These are phyloP conservation scores for Anacardium occidentale DNA, from an alignment of 345 rosid genomes.

Conservation along the genomic window DNA sequence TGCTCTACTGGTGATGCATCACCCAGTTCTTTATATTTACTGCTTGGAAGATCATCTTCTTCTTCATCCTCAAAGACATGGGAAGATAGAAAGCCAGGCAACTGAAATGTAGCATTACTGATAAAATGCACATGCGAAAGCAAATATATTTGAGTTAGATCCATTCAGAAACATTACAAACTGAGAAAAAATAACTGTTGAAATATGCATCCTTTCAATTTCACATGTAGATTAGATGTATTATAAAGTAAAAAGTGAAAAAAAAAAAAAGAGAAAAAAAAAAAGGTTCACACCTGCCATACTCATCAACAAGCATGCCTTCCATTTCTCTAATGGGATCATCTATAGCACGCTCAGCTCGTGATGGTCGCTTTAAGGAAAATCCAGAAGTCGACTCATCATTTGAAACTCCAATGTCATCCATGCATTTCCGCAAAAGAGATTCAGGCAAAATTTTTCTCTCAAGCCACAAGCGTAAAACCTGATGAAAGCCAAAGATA, in stretches of 20 bases:
- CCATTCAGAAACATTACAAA: neutral
- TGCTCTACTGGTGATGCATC: slow-evolving; percentile 41
- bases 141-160: slow-evolving; percentile 13
- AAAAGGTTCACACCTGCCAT: slow-evolving; percentile 72
- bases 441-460: slow-evolving; percentile 85
- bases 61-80: slow-evolving; percentile 62
- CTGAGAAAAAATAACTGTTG: neutral
- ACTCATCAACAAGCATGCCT: slow-evolving; percentile 97
- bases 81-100: slow-evolving; percentile 70
- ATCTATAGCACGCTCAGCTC: slow-evolving; percentile 85
- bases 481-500: slow-evolving; percentile 45
- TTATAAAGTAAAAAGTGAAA: neutral
- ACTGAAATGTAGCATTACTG: slow-evolving; percentile 89
- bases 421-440: slow-evolving; percentile 69
- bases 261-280: slow-evolving; percentile 2
- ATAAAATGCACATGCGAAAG: slow-evolving; percentile 24
- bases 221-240: neutral
- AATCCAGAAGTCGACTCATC: slow-evolving; percentile 60
- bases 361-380: slow-evolving; percentile 78
- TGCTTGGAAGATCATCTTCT: slow-evolving; percentile 52
- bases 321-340: slow-evolving; percentile 98
- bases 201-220: neutral
- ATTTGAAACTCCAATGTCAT: slow-evolving; percentile 76
- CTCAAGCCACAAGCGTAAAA: slow-evolving; percentile 85
- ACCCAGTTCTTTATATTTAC: slow-evolving; percentile 37